Evolutionary conservation across 2,329 filamentous ascomycete genomes (phyloP).

Genomic region (Colletotrichum gigasporum): DNA sequence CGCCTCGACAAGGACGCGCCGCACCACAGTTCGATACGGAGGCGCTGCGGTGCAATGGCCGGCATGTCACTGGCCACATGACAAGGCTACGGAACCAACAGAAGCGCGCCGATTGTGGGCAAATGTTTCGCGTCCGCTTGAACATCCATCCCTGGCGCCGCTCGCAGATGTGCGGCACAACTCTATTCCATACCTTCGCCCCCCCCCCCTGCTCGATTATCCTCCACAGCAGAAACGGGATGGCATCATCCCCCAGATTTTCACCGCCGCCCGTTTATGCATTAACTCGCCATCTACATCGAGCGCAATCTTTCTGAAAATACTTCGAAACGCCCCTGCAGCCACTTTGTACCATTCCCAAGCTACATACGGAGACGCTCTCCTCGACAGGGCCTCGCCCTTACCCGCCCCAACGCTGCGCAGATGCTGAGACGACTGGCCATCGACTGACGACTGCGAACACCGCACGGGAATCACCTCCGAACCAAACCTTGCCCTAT

Average conservation of each 20-base stretch:
- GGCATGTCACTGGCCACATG: conserved; percentile 14
- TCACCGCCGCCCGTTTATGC: conserved; percentile 14
- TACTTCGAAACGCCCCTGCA: conserved; percentile 26
- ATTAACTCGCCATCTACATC: not conserved
- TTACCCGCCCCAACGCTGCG: not conserved
- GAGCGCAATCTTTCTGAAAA: conserved; percentile 22
- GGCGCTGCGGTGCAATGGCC: not conserved
- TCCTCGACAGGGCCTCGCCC: not conserved
- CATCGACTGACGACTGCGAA: not conserved
- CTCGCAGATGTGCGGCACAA: conserved; percentile 4
- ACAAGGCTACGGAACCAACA: conserved; percentile 18
- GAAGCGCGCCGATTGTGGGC: not conserved
- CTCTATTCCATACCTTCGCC: not conserved
- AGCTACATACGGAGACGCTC: not conserved
- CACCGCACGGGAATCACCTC: not conserved
- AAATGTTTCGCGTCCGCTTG: conserved; percentile 19
- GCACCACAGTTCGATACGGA: conserved; percentile 22
- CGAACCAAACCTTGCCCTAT: not conserved
- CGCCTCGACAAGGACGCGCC: conserved; percentile 5
- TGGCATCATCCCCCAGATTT: conserved; percentile 31
- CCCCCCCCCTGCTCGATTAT: conserved; percentile 4
- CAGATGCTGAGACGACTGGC: not conserved
- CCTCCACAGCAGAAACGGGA: conserved; percentile 18
- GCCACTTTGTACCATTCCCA: not conserved
- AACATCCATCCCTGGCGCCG: not conserved